Base-by-base conservation (phyloP, 768 basidiomycete genomes). In the Lactarius evosmus region DNA sequence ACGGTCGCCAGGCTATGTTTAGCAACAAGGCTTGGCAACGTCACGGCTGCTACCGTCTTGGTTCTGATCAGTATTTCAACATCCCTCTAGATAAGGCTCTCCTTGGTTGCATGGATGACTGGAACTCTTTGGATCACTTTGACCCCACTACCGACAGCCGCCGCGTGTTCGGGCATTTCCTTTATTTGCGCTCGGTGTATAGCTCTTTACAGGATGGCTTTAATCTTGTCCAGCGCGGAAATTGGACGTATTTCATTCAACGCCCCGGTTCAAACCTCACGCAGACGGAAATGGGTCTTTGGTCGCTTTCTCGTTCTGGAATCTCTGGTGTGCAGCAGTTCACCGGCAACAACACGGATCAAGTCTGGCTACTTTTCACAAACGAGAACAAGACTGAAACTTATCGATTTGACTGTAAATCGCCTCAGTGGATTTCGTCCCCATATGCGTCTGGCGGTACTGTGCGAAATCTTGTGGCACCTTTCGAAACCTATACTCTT, bases 41-140 rank as follows among this genome's bases (percentile, higher is more conserved):
- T 36, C 95, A 97, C 72, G 94, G 94, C 6, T 97, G 95, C 75
- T 97, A 97, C 74, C 81, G 79, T 51, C 84, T 96, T 36, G 95
- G 95, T 12, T 96, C 95, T 8, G 80, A 83, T 65, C 95, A 96
- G 72, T 97, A 95, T 77, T 97, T 89, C 81, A 94, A 96, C 75
- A 91, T 95, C 84, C 89, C 90, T 1, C 79, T 95, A 68, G 88
- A 89, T 60, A 85, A 85, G 69, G 76, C 90, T 2, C 72, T 93
- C 34, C 77, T 93, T 19, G 95, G 93, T 52, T 97, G 95, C 73
- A 70, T 88, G 52, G 93, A 96, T 71, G 86, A 91, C 69, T 95
- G 91, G 92, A 95, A 96, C 73, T 84, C 90, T 2, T 84, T 95
- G 34, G 95, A 97, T 70, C 95, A 97, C 73, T 96, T 96, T 73